These are phyloP conservation scores for Metschnikowia santaceciliae DNA, from an alignment of 805 yeast species.

Conservation along the genomic window DNA sequence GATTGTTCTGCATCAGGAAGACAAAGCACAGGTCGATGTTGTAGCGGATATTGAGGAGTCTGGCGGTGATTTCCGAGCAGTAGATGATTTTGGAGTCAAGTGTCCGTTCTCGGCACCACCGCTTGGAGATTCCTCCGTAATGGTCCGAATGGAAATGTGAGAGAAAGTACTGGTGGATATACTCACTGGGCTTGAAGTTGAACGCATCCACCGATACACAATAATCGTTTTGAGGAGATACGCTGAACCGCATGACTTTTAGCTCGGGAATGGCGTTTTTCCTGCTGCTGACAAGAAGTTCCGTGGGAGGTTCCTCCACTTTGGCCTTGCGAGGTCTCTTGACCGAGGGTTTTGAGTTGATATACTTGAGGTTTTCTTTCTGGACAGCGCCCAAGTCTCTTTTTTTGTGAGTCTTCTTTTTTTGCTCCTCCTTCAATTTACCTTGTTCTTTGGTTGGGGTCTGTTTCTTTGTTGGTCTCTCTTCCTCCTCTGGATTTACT, in stretches of 20 bases:
- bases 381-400: slow-evolving; percentile 10
- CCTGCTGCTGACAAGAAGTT: slow-evolving; percentile 13
- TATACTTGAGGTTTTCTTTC: slow-evolving; percentile 10
- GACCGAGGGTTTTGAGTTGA: slow-evolving; percentile 7
- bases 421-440: background rate
- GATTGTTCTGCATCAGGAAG: slow-evolving; percentile 35
- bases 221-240: slow-evolving; percentile 18
- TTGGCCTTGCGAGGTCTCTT: slow-evolving; percentile 5
- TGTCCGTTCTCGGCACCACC: slow-evolving; percentile 55
- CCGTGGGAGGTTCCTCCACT: slow-evolving; percentile 6
- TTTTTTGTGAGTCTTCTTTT: slow-evolving; percentile 1
- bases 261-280: slow-evolving; percentile 47
- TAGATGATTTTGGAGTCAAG: slow-evolving; percentile 58
- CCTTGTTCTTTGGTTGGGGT: background rate
- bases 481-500: background rate
- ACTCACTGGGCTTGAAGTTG: slow-evolving; percentile 43
- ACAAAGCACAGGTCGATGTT: slow-evolving; percentile 51
- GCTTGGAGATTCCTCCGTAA: slow-evolving; percentile 77
- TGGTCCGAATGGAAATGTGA: slow-evolving; percentile 94
- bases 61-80: slow-evolving; percentile 67
- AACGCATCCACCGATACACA: slow-evolving; percentile 66
- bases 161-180: slow-evolving; percentile 52
- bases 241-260: slow-evolving; percentile 47
- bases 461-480: background rate
- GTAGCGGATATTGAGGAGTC: slow-evolving; percentile 51